Conservation (phyloP, 2,329 filamentous ascomycete species). For the Colletotrichum sp. region DNA sequence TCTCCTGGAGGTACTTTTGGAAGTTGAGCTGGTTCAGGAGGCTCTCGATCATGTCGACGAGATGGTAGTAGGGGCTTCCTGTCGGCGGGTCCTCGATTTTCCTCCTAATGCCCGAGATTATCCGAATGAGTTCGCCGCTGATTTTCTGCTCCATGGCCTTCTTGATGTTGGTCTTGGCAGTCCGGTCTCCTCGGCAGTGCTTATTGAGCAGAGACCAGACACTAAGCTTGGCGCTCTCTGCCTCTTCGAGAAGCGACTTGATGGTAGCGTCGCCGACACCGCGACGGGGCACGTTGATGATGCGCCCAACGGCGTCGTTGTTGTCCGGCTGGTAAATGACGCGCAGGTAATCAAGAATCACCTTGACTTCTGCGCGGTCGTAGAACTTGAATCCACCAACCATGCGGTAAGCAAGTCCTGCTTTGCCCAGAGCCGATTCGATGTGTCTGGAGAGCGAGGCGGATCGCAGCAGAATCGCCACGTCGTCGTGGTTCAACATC, state of each 20-base stretch:
- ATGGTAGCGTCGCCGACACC: conserved; percentile 83
- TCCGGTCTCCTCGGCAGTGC: conserved; percentile 56
- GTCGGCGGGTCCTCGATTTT: conserved; percentile 33
- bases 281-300: conserved; percentile 84
- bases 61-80: conserved; percentile 34
- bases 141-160: conserved; percentile 59
- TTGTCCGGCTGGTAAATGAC: conserved; percentile 85
- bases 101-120: conserved; percentile 36
- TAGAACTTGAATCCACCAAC: conserved; percentile 91
- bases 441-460: conserved; percentile 84
- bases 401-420: conserved; percentile 89
- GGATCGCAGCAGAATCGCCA: conserved; percentile 87
- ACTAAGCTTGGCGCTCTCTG: conserved; percentile 70
- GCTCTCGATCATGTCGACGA: conserved; percentile 57
- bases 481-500: conserved; percentile 76
- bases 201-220: conserved; percentile 76
- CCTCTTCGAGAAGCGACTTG: conserved; percentile 76
- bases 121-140: conserved; percentile 53
- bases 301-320: conserved; percentile 82
- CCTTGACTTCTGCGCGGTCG: conserved; percentile 87
- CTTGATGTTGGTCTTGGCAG: conserved; percentile 53
- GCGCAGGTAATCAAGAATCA: conserved; percentile 85
- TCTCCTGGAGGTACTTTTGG: conserved; percentile 73
- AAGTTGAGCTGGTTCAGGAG: conserved; percentile 72
- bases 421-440: conserved; percentile 80